Evolutionary conservation across 1,284 basidiomycete species (phyloP), one percentile per base, ranked within the genome.

Genomic region (Coniferiporia sulphurascens): DNA sequence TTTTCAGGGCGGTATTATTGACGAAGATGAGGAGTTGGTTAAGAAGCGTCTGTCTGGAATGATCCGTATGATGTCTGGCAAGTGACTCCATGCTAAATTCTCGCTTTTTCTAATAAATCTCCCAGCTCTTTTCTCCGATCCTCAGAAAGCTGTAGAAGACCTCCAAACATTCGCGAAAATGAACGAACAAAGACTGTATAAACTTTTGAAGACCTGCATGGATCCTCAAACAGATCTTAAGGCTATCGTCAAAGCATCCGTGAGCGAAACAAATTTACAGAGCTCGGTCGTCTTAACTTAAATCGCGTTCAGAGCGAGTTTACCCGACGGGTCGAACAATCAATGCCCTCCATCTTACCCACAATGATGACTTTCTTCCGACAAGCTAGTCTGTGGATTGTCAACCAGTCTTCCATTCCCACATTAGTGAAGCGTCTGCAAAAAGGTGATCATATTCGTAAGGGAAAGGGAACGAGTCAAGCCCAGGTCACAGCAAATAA

Each of bases 181-280:
- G 43, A 98, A 98, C 71, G 94, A 98, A 67, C 80, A 80, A 19
- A 81, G 93, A 52, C 75, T 96, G 9, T 97, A 95, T 76, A 93
- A 90, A 71, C 77, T 95, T 4, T 76, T 96, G 48, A 88, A 85
- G 68, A 86, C 82, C 0, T 87, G 91, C 66, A 82, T 93, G 74
- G 93, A 98, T 70, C 78, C 87, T 0, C 86, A 92, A 65, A 87
- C 87, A 0, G 91, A 96, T 68, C 73, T 98, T 32, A 93, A 90
- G 69, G 79, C 80, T 4, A 78, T 95, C 1, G 76, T 91, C 61
- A 98, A 96, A 73, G 78, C 90, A 7, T 82, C 81, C 50, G 91
- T 92, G 60, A 67, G 82, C 73, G 0, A 19, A 44, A 49, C 50
- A 41, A 32, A 50, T 45, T 36, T 35, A 27, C 12, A 22, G 17